phyloP scores from a whole-genome alignment of 495 filamentous ascomycete genomes.

The Terfezia claveryi region DNA sequence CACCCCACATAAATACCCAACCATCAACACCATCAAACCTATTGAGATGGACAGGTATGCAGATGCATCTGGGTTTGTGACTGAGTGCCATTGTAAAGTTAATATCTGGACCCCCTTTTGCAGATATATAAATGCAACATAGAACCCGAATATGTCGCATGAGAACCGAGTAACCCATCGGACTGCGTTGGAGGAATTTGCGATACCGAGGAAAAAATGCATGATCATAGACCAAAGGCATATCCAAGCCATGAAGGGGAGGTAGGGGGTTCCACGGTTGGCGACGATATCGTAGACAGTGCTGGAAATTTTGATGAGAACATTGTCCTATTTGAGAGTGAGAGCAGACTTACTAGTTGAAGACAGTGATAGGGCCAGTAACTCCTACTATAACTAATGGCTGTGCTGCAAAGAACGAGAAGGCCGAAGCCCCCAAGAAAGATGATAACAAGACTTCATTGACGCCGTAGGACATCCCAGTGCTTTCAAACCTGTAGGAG shows the following conservation, averaged over 20 bases:
- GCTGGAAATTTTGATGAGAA: constrained; percentile 16
- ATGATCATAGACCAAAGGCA: constrained; percentile 65
- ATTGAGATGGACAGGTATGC: constrained; percentile 54
- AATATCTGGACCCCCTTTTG: constrained; percentile 69
- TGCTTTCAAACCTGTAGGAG: constrained; percentile 34
- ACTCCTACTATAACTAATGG: constrained; percentile 76
- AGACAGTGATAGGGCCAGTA: constrained; percentile 70
- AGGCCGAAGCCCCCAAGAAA: constrained; percentile 56
- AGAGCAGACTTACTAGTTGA: constrained; percentile 40
- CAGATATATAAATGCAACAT: constrained; percentile 69
- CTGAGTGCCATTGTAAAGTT: constrained; percentile 32
- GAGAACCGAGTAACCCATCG: constrained; percentile 67
- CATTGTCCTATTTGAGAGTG: background rate
- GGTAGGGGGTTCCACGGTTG: constrained; percentile 44
- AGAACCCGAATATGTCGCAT: constrained; percentile 70
- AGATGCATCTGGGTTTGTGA: constrained; percentile 27
- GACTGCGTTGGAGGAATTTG: constrained; percentile 59
- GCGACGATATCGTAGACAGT: constrained; percentile 67
- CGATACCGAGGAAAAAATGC: constrained; percentile 58
- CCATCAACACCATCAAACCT: constrained; percentile 46
- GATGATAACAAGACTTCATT: constrained; percentile 67
- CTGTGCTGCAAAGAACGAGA: constrained; percentile 52
- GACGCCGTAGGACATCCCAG: constrained; percentile 55
- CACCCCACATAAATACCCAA: constrained; percentile 47
- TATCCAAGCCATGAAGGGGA: constrained; percentile 72